Evolutionary conservation across 306 rosid genomes (phyloP), one percentile per base, ranked within the genome.

Genomic region (Senna tora): DNA sequence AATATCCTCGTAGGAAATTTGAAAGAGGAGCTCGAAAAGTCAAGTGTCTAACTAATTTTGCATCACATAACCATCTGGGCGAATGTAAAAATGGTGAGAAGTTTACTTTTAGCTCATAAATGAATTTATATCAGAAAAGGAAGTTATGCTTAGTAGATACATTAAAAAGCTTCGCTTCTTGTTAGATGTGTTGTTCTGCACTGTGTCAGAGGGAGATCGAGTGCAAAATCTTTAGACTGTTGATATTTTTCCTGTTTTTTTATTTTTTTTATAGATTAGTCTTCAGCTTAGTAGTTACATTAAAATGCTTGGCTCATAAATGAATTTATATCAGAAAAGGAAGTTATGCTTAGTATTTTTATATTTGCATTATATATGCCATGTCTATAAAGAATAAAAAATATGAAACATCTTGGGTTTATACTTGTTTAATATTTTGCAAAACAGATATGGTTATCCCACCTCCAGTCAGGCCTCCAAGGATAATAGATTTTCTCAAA

Each of bases 381-480:
- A 32, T 62, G 38, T 21, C 28, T 49, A 21, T 14, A 5, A 62
- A 21, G 36, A 46, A 66, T 12, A 5, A n/a, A 22, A 30, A 53
- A 32, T 16, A 50, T 50, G 63, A 33, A 39, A 1, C 14, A 19
- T 14, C 49, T 64, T 69, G 13, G 10, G 4, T 20, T 9, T 49
- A 49, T 55, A 12, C 71, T 54, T 58, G 21, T 67, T n/a, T 69
- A 41, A 39, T 51, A n/a, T n/a, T n/a, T n/a, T n/a, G n/a, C n/a
- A n/a, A 47, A 59, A 64, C 81, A 83, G 84, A 82, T 19, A 88
- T 94, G 97, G 96, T 89, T 75, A 77, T 87, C 75, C 92, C 86
- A 42, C 95, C 90, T 10, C 96, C 97, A 14, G 80, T 65, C 30
- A 86, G 86, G 80, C 82, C 96, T 76, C 85, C 86, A 4, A 81